phyloP scores from a whole-genome alignment of 148 eudicot genomes.

The Silene uniflora region DNA sequence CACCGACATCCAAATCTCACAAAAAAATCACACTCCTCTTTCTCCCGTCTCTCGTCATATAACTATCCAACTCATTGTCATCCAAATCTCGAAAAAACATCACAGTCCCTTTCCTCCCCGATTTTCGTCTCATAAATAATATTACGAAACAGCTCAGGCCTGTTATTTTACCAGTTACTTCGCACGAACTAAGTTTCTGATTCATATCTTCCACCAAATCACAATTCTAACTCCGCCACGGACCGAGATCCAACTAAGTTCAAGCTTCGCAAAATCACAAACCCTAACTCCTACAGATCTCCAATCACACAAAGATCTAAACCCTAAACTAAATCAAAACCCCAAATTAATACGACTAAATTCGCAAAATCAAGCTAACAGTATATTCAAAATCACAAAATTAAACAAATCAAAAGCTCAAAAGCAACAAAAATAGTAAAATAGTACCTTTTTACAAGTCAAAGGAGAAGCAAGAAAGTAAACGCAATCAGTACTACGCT shows the following conservation, averaged over 20 bases:
- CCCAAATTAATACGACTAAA: background rate
- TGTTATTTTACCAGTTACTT: background rate
- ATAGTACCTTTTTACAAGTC: slow-evolving; percentile 76
- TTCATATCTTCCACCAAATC: slow-evolving; percentile 3
- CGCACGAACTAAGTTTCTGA: background rate
- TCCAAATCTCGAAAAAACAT: background rate
- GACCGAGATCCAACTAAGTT: slow-evolving; percentile 10
- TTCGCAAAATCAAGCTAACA: background rate
- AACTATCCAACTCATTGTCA: background rate
- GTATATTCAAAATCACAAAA: background rate
- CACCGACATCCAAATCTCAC: background rate
- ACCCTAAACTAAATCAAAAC: slow-evolving; percentile 9
- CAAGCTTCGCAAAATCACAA: background rate
- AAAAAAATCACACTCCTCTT: background rate
- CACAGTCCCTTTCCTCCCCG: background rate
- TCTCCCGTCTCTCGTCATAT: background rate
- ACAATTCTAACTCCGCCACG: background rate
- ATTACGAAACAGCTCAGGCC: background rate
- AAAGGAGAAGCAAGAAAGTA: slow-evolving; percentile 91
- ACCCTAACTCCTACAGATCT: slow-evolving; percentile 5
- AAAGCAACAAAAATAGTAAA: background rate
- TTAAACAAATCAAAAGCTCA: background rate
- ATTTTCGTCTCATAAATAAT: background rate
- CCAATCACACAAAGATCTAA: slow-evolving; percentile 16
- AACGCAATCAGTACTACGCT: slow-evolving; percentile 77